Base-by-base conservation (phyloP, 257 asterid genomes). In the Parsonsia alboflavescens region DNA sequence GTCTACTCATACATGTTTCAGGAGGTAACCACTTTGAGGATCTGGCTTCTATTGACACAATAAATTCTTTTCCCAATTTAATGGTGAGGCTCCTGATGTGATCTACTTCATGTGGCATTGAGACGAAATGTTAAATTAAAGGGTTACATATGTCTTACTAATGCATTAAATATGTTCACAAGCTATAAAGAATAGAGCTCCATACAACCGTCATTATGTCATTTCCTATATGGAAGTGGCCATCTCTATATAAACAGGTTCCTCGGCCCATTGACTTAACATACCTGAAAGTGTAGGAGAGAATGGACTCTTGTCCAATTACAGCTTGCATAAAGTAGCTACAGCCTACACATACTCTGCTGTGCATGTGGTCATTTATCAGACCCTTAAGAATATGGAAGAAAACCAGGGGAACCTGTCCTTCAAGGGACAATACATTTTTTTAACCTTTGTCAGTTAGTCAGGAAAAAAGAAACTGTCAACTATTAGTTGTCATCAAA, bases 21-120 rank as follows among this genome's bases (percentile, higher is more conserved):
- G 99, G 97, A 66, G 86, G 80, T 68, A 95, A 95, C 90, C 82
- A 81, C 69, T 86, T 95, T 76, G 90, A 83, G 74, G 93, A 85
- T 84, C 81, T 88, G 83, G 77, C 83, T 63, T 95, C 94, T 70
- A 80, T 91, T 52, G 96, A 95, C 84, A 79, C 96, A 21, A 91
- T 95, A 9, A 92, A 95, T 79, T 84, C 82, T 75, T 95, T 92
- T 77, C 96, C 96, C 22, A 84, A 77, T 74, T 89, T 92, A 91
- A 72, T 52, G 86, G 99, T 92, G 84, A 89, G 97, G 80, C 17
- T 81, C 69, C 73, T 39, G 46, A 73, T 70, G 7, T 65, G 61
- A 76, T 52, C 26, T 39, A 7, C 2, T 10, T 16, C 44, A 30
- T 41, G 16, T 42, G 19, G 26, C 39, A 65, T 42, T 7, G 24